phyloP scores from a whole-genome alignment of 495 filamentous ascomycete genomes.

The Apiosordaria backusii region DNA sequence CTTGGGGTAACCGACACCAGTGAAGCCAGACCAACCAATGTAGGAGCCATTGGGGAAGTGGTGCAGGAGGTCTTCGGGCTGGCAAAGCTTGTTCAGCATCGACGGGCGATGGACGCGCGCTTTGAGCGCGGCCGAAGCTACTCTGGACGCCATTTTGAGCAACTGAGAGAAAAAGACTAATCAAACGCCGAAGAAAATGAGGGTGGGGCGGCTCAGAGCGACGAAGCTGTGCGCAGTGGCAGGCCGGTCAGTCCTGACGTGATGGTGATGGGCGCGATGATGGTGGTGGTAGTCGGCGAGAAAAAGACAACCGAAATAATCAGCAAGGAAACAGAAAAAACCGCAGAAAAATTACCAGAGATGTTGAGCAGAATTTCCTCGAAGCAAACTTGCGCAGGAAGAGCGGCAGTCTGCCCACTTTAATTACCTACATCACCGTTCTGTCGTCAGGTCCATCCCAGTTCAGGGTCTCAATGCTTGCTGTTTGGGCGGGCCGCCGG shows the following conservation, averaged over 20 bases:
- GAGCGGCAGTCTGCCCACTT: conserved; percentile 7
- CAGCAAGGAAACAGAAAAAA: neutral
- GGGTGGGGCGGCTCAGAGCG: conserved; percentile 4
- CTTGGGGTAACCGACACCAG: conserved; percentile 89
- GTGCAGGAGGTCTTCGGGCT: conserved; percentile 73
- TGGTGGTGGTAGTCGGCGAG: neutral
- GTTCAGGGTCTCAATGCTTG: conserved; percentile 8
- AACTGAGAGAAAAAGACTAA: neutral
- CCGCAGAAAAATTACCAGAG: neutral
- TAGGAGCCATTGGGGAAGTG: conserved; percentile 79
- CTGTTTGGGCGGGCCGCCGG: neutral
- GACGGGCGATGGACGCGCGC: conserved; percentile 71
- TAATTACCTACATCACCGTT: conserved; percentile 11
- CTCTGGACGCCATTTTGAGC: conserved; percentile 39
- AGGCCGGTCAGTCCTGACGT: neutral
- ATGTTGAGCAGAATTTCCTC: neutral
- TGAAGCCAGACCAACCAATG: conserved; percentile 89
- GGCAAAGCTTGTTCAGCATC: conserved; percentile 74
- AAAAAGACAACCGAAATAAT: neutral
- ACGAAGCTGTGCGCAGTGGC: neutral
- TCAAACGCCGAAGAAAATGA: neutral
- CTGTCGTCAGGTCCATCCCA: conserved; percentile 10
- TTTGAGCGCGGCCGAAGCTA: conserved; percentile 71
- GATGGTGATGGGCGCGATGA: neutral
- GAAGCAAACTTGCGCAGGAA: neutral